phyloP scores from a whole-genome alignment of 1,139 yeast species.

The Saccharomyces pastorianus region DNA sequence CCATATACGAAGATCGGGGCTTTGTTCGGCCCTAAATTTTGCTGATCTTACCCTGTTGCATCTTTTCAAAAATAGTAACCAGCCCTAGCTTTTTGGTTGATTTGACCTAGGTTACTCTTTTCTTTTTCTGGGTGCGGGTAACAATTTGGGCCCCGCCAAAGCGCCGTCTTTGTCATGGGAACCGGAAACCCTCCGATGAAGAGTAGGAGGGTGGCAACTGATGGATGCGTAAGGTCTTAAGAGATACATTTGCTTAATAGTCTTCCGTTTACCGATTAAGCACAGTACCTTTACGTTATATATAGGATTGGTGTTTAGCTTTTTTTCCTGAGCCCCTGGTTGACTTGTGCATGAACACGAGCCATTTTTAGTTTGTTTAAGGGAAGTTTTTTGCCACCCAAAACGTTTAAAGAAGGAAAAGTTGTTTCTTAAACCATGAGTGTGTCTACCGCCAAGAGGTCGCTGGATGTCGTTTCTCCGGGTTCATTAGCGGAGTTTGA shows the following conservation, averaged over 20 bases:
- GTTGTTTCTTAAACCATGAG: slow-evolving; percentile 5
- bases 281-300: background rate
- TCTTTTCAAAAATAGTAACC: background rate
- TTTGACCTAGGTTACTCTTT: background rate
- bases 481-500: slow-evolving; percentile 4
- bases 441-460: slow-evolving; percentile 15
- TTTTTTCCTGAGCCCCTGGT: background rate
- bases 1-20: background rate
- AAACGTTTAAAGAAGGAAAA: background rate
- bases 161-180: background rate
- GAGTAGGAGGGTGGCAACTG: background rate
- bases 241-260: background rate
- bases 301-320: background rate
- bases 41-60: background rate
- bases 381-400: background rate
- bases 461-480: slow-evolving; percentile 8
- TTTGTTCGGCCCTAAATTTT: background rate
- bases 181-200: background rate
- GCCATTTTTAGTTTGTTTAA: background rate
- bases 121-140: background rate
- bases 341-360: background rate
- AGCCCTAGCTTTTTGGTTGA: background rate
- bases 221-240: background rate
- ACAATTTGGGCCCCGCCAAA: background rate
- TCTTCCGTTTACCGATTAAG: background rate